Evolutionary conservation across 257 asterid species (phyloP), one percentile per base, ranked within the genome.

Genomic region (Coffea eugenioides): DNA sequence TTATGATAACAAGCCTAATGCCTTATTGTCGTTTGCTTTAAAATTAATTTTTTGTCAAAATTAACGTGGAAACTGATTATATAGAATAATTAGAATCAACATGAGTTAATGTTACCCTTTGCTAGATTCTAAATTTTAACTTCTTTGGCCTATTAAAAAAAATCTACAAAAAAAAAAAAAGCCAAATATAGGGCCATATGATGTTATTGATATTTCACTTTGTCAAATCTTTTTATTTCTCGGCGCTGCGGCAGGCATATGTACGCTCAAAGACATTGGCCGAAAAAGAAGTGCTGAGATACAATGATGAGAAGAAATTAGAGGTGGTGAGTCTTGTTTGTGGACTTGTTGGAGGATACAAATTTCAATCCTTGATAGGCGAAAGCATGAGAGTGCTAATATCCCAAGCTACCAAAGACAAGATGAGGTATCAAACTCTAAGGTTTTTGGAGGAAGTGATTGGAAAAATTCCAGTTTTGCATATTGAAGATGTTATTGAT

Each of bases 271-370:
- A 92, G 82, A 89, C 91, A 69, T 46, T 85, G 61, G 85, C 89
- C 0, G 98, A 94, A 74, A 83, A 86, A 73, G 84, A 89, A 83
- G 86, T 86, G 65, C 75, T 90, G 82, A 85, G 83, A n/a, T 86
- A 84, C 76, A 59, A 88, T 31, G 74, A 34, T 61, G 92, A 87
- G 1, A 48, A 76, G 54, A 90, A 88, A 11, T 34, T 91, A 27
- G 80, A 85, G 51, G 96, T 88, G 51, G 92, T 88, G 57, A 87
- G 90, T 79, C 87, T 94, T 5, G 89, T 45, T 3, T 83, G 87
- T 69, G 96, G 91, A 68, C 86, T 91, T 51, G 94, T 91, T 20
- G 96, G 98, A 2, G 97, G 94, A 51, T 90, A 80, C 4, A 84
- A 90, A 18, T 16, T 83, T 64, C 88, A 83, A 25, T 77, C 90